Conservation (phyloP, 192 early-diverging fungal species). For the Jimgerdemannia lactiflua region DNA sequence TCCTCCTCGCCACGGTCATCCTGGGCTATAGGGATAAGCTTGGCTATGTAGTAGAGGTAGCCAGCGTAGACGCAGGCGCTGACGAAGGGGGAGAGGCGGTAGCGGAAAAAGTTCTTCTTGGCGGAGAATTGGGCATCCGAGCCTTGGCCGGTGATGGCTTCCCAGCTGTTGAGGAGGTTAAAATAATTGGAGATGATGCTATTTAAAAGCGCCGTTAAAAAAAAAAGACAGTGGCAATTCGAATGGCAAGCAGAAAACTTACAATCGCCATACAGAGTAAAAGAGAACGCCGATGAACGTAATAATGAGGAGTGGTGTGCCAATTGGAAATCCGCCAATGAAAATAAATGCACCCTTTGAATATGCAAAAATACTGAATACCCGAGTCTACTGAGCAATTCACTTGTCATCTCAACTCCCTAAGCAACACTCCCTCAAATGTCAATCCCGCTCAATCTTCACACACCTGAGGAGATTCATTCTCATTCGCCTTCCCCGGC, state of each 20-base stretch:
- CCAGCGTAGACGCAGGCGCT: slow-evolving; percentile 41
- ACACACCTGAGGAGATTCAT: slow-evolving; percentile 21
- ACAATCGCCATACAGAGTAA: slow-evolving; percentile 46
- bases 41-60: slow-evolving; percentile 32
- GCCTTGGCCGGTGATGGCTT: slow-evolving; percentile 37
- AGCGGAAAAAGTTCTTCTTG: slow-evolving; percentile 44
- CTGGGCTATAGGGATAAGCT: slow-evolving; percentile 16
- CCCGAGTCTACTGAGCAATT: not conserved
- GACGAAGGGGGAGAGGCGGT: slow-evolving; percentile 37
- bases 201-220: not conserved
- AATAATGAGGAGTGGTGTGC: slow-evolving; percentile 29
- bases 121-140: slow-evolving; percentile 27
- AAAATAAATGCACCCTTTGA: slow-evolving; percentile 39
- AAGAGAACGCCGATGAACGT: slow-evolving; percentile 39
- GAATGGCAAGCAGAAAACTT: not conserved
- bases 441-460: not conserved
- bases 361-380: not conserved
- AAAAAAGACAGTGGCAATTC: not conserved
- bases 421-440: not conserved
- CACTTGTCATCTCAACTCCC: too few species aligned
- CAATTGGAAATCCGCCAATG: slow-evolving; percentile 30
- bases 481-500: slow-evolving; percentile 6
- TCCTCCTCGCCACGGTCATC: slow-evolving; percentile 12
- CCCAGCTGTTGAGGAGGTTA: slow-evolving; percentile 24
- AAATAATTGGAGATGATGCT: not conserved